These are phyloP conservation scores for Elongisporangium prolatum DNA, from an alignment of 352 stramenopile genomes.

Conservation along the genomic window DNA sequence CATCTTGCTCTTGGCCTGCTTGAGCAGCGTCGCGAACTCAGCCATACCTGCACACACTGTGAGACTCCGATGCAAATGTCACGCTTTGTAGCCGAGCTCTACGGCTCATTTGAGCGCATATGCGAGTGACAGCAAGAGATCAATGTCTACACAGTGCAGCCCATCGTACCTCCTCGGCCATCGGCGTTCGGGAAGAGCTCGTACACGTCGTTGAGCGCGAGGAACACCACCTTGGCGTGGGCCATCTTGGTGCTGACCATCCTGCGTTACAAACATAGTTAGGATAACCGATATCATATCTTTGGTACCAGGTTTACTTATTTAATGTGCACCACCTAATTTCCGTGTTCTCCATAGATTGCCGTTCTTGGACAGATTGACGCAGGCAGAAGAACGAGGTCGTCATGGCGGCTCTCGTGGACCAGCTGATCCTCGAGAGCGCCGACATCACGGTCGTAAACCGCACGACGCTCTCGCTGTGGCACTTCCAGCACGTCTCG, in stretches of 20 bases:
- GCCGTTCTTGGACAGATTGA: not conserved
- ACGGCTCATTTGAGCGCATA: no score
- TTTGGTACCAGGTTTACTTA: no score
- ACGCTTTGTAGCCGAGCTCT: no score
- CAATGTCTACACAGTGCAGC: not conserved
- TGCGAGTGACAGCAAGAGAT: not conserved
- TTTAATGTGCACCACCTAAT: no score
- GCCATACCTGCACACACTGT: slow-evolving; percentile 35
- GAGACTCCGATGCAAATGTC: no score
- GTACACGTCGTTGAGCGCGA: slow-evolving; percentile 75
- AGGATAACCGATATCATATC: no score
- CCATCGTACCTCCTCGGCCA: slow-evolving; percentile 16
- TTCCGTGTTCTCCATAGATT: no score
- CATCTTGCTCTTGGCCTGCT: slow-evolving; percentile 15
- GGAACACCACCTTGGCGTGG: slow-evolving; percentile 32
- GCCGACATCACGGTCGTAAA: slow-evolving; percentile 67
- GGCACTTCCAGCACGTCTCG: slow-evolving; percentile 71
- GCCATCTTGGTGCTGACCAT: no score
- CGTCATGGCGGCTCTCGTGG: slow-evolving; percentile 17
- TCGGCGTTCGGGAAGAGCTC: slow-evolving; percentile 41
- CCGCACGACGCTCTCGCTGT: slow-evolving; percentile 69
- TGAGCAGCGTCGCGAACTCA: slow-evolving; percentile 51
- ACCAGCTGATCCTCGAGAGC: slow-evolving; percentile 54
- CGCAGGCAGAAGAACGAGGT: not conserved
- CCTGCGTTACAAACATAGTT: no score